Evolutionary conservation across 2,329 filamentous ascomycete genomes (phyloP).

Genomic region (Conoideocrella luteorostrata): DNA sequence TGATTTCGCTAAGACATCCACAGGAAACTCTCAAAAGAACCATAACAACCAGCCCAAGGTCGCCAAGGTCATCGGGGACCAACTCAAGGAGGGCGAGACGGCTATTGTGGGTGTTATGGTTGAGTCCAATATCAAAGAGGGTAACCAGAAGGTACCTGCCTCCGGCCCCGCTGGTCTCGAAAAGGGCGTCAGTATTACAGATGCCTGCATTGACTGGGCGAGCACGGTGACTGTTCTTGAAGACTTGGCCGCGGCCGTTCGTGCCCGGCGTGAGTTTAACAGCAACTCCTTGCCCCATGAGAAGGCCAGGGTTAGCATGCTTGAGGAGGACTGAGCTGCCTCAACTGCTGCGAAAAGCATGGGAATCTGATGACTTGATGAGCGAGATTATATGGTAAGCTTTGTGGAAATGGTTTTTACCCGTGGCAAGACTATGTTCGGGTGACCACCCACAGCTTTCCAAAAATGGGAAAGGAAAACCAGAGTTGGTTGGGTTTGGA

Average conservation of each 20-base stretch:
- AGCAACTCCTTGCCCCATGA: conserved; percentile 28
- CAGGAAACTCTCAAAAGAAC: conserved; percentile 94
- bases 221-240: conserved; percentile 74
- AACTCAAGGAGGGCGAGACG: conserved; percentile 80
- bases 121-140: conserved; percentile 93
- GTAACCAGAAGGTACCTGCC: conserved; percentile 78
- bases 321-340: conserved; percentile 45
- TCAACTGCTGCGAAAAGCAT: not conserved
- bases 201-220: conserved; percentile 95
- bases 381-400: not conserved
- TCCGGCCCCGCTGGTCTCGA: conserved; percentile 74
- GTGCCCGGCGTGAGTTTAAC: conserved; percentile 58
- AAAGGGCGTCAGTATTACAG: conserved; percentile 90
- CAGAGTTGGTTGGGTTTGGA: too few species aligned
- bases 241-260: conserved; percentile 77
- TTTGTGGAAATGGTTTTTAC: not conserved
- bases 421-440: too few species aligned
- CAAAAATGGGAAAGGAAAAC: too few species aligned
- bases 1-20: not conserved
- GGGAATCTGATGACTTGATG: conserved; percentile 5
- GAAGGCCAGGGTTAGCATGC: conserved; percentile 34
- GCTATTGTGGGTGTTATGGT: conserved; percentile 97
- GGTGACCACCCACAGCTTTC: too few species aligned
- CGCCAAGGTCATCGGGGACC: conserved; percentile 62
- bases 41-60: conserved; percentile 93